A percentile compares a stretch with the other conserved stretches of the same genome.
Evolutionary conservation across 768 basidiomycete species (phyloP).

Genomic region (Exsudoporus frostii): DNA sequence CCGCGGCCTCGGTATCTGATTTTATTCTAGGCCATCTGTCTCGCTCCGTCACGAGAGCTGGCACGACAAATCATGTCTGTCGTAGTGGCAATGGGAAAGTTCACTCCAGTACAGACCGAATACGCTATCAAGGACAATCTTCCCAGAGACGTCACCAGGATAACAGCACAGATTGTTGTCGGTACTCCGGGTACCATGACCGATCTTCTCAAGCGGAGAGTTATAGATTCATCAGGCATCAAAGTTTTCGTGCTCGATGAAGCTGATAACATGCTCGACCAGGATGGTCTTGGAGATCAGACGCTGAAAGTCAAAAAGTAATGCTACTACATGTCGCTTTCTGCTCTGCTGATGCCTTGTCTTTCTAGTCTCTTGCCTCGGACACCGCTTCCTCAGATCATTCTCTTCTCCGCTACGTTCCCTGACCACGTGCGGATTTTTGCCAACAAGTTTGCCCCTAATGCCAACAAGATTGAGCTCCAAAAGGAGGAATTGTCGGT

Average conservation of each 20-base stretch:
- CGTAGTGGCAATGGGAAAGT: conserved; percentile 91
- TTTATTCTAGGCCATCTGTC: conserved; percentile 74
- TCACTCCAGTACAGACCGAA: conserved; percentile 88
- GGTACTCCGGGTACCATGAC: conserved; percentile 96
- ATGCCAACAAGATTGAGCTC: conserved; percentile 94
- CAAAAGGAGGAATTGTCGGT: conserved; percentile 92
- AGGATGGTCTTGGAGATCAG: conserved; percentile 92
- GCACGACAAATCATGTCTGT: conserved; percentile 98
- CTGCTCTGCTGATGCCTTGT: conserved; percentile 11
- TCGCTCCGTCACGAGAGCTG: conserved; percentile 96
- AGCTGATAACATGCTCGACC: conserved; percentile 98
- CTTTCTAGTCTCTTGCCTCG: conserved; percentile 54
- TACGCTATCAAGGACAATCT: conserved; percentile 92
- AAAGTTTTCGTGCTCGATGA: conserved; percentile 96
- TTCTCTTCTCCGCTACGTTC: conserved; percentile 98
- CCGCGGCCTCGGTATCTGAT: neutral
- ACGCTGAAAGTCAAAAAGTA: conserved; percentile 93
- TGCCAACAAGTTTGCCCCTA: conserved; percentile 89
- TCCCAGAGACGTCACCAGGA: conserved; percentile 56
- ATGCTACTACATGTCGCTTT: conserved; percentile 18
- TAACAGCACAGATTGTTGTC: conserved; percentile 89
- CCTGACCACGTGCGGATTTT: conserved; percentile 90
- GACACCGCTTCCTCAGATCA: conserved; percentile 65
- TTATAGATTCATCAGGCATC: conserved; percentile 76
- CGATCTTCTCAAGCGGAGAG: conserved; percentile 74